Base-by-base conservation (phyloP, 78 protist species). In the Dictyostelium intermedium region DNA sequence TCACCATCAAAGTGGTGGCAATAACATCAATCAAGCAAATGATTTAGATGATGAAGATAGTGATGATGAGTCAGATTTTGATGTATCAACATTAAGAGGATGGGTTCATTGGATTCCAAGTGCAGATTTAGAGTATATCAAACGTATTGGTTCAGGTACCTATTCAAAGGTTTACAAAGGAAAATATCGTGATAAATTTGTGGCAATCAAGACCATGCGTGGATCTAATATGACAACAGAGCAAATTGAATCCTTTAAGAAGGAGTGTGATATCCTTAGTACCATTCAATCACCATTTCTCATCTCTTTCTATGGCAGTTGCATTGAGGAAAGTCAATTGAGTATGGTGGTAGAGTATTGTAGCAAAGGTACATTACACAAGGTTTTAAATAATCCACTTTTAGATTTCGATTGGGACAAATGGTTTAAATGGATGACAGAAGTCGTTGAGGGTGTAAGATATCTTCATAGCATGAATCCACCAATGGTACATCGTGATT, bases 301-400 rank as follows among this genome's bases (percentile, higher is more conserved):
- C 13, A 89, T 93, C 35, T 63, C 84, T 13, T 93, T 93, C 63
- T 79, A 83, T 69, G 96, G 96, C 11, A 60, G 83, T 20, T 86
- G 93, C 27, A 74, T 83, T 32, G 91, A 84, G 47, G 92, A 83
- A 25, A 43, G 61, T 47, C 94, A 91, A 34, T 47, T 96, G 8
- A 53, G 72, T 25, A 61, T 96, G 91, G 98, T 96, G 0, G 96
- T 95, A 5, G 98, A 96, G 41, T 95, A 93, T 35, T 77, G 96
- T 73, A n/a, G 79, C 14, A 80, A 80, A 23, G 98, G 98, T 35
- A 79, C 95, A 39, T 80, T 96, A 8, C 82, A 83, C 73, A 83
- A 66, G 25, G 85, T 91, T 9, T 80, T 96, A 13, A 92, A 91
- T 23, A 66, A 69, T 16, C 63, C 41, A 41, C 13, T 23, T 8